Evolutionary conservation across 2,329 filamentous ascomycete genomes (phyloP).

Genomic region (Chaetomiaceae sp.): DNA sequence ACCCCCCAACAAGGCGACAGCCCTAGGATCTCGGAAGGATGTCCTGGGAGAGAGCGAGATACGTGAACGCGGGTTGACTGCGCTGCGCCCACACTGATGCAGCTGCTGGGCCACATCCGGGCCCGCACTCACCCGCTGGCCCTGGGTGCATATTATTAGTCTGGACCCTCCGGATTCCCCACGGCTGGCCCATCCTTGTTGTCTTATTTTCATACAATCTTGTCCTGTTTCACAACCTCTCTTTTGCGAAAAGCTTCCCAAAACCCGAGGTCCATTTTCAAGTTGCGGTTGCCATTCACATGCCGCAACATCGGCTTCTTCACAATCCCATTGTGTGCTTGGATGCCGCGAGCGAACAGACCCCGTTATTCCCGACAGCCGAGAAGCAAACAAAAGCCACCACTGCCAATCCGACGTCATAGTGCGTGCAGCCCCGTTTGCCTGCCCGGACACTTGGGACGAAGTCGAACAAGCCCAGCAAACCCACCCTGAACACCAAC

Average conservation of each 20-base stretch:
- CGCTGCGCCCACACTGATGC: background rate
- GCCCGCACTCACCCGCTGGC: background rate
- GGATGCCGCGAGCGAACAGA: constrained; percentile 11
- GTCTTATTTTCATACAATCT: background rate
- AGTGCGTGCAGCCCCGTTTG: constrained; percentile 6
- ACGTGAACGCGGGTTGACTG: too few relatives aligned
- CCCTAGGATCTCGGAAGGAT: constrained; percentile 8
- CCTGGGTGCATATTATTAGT: constrained; percentile 14
- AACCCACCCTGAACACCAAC: background rate
- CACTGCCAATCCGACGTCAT: constrained; percentile 20
- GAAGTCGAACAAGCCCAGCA: background rate
- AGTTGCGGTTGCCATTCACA: constrained; percentile 5
- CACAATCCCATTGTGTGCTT: constrained; percentile 14
- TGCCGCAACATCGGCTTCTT: constrained; percentile 4
- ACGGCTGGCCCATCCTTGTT: background rate
- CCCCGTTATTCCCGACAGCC: constrained; percentile 19
- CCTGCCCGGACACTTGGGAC: background rate
- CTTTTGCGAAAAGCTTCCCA: background rate
- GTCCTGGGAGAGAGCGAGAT: too few relatives aligned
- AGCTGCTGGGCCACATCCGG: constrained; percentile 5
- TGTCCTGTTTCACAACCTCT: background rate
- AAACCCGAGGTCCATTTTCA: background rate
- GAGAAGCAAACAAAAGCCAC: constrained; percentile 10
- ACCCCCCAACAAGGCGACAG: background rate
- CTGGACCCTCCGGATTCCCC: constrained; percentile 5